Base-by-base conservation (phyloP, 2,329 filamentous ascomycete species). In the Cryphonectria parasitica region DNA sequence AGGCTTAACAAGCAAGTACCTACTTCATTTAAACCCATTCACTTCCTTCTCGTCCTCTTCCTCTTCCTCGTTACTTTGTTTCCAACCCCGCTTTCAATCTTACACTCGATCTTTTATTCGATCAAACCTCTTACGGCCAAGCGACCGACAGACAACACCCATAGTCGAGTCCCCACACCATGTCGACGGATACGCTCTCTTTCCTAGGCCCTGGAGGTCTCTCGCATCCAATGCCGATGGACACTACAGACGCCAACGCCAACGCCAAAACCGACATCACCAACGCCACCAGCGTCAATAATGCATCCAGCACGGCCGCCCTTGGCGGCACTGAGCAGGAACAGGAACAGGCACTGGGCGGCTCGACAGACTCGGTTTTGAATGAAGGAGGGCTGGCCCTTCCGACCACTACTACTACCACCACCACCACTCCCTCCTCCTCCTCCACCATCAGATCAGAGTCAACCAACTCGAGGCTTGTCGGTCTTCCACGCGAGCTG, bases 401-500 rank as follows among this genome's bases (percentile, higher is more conserved):
- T n/a, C 3, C 17, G 4, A 45, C 43, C 17, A 45, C 43, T 17
- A 22, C 43, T 15, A 43, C 11, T 17, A 45, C 43, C 43, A 45
- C 43, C 43, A 49, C 43, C 43, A 49, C 43, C 43, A 10, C 43
- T 13, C 13, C 41, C 11, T 15, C 41, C 41, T 15, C 13, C 41
- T 15, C 11, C 13, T 4, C 41, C 17, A 49, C 7, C 58, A 61
- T 2, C 58, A 36, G 5, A 4, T 34, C 36, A 39, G 17, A 36
- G 7, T 62, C 58, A n/a, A 6, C 61, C 28, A 8, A 25, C 22
- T 64, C 54, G 0, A 22, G 36, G 5, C 68, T 78, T 19, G 72
- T 54, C 10, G 76, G 74, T n/a, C 74, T 90, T 1, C 89, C 90
- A 0, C 79, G 86, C 22, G 90, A 92, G 81, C 77, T 92, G 17